Evolutionary conservation across 139 green algal genomes (phyloP).

Genomic region (Chlamydomonas sphaeroides): DNA sequence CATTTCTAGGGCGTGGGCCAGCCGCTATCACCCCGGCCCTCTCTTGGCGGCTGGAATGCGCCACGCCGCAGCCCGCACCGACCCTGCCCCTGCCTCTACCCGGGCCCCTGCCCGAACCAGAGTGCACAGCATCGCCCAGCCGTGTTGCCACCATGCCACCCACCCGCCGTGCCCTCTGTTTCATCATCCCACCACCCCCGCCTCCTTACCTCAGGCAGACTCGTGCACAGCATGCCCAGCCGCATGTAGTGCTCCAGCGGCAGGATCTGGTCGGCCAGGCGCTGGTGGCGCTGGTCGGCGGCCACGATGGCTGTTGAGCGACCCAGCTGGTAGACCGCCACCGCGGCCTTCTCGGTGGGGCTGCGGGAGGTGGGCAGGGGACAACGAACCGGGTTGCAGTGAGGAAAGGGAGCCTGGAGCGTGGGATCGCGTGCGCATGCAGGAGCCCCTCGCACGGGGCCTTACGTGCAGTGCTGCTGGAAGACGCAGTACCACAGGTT

Average conservation of each 20-base stretch:
- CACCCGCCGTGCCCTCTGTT: not conserved
- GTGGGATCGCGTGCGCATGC: too few species aligned
- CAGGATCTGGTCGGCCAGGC: constrained; percentile 29
- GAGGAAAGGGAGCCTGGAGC: too few species aligned
- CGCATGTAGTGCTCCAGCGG: constrained; percentile 31
- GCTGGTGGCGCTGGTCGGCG: constrained; percentile 43
- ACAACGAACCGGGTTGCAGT: too few species aligned
- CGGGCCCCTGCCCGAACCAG: too few species aligned
- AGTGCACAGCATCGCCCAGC: too few species aligned
- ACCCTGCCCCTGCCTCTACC: too few species aligned
- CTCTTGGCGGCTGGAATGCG: too few species aligned
- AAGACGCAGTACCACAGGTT: constrained; percentile 70
- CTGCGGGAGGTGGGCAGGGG: not conserved
- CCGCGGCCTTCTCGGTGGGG: not conserved
- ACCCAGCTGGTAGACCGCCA: constrained; percentile 29
- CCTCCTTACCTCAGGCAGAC: constrained; percentile 24
- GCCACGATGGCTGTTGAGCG: constrained; percentile 37
- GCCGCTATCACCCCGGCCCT: too few species aligned
- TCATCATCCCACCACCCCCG: not conserved
- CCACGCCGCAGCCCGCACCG: too few species aligned
- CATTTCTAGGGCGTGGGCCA: too few species aligned
- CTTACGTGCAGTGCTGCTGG: constrained; percentile 69
- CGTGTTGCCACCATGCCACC: too few species aligned
- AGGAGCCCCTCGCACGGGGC: not conserved
- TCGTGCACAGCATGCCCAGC: not conserved